Conservation (phyloP, 257 asterid genomes). For the Orobanche coerulescens region DNA sequence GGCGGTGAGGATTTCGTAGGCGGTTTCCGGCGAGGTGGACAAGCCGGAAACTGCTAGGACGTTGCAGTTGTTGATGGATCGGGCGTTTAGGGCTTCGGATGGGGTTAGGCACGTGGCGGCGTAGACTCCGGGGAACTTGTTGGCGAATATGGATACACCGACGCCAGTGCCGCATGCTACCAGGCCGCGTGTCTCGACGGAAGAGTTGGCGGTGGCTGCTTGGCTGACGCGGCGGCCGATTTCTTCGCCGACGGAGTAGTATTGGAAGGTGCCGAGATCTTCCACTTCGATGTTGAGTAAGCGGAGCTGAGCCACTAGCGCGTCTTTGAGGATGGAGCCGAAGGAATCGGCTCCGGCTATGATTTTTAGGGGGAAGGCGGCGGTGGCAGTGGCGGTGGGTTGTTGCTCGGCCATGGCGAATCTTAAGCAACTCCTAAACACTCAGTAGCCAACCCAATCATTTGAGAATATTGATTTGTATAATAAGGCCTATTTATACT, state of each 20-base stretch:
- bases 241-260: constrained; percentile 74
- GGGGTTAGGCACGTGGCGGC: constrained; percentile 77
- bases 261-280: constrained; percentile 62
- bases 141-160: constrained; percentile 82
- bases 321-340: constrained; percentile 58
- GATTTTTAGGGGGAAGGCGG: constrained; percentile 40
- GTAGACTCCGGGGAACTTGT: constrained; percentile 79
- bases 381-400: constrained; percentile 15
- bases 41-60: constrained; percentile 78
- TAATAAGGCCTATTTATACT: no score
- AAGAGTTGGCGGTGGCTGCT: constrained; percentile 28
- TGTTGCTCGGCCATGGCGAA: constrained; percentile 39
- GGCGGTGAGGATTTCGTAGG: constrained; percentile 42
- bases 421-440: no score
- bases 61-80: constrained; percentile 76
- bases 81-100: constrained; percentile 56
- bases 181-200: constrained; percentile 58
- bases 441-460: neutral
- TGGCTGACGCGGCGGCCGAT: constrained; percentile 73
- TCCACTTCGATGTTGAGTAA: constrained; percentile 60
- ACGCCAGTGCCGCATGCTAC: constrained; percentile 88
- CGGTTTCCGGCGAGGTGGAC: constrained; percentile 50
- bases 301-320: constrained; percentile 48
- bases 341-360: constrained; percentile 73
- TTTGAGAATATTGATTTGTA: no score